These are phyloP conservation scores for Yamadazyma friedrichii DNA, from an alignment of 1,139 yeast species.

Conservation along the genomic window DNA sequence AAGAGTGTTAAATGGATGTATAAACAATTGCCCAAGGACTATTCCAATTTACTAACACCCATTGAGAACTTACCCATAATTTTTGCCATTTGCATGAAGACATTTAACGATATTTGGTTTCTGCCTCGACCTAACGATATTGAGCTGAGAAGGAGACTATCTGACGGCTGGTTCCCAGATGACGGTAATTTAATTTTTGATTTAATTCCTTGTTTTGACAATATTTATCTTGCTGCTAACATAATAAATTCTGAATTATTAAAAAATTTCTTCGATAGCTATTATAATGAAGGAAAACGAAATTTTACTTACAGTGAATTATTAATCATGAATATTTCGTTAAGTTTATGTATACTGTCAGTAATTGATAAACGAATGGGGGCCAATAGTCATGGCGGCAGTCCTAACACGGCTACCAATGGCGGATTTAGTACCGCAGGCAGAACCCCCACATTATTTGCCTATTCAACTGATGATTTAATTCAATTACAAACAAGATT, in stretches of 20 bases:
- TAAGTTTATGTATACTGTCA: slow-evolving; percentile 26
- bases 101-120: slow-evolving; percentile 30
- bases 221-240: slow-evolving; percentile 16
- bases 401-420: not conserved
- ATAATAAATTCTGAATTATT: slow-evolving; percentile 18
- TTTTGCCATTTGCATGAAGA: slow-evolving; percentile 23
- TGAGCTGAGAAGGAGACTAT: slow-evolving; percentile 19
- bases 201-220: slow-evolving; percentile 25
- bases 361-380: slow-evolving; percentile 19
- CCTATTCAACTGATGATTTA: slow-evolving; percentile 15
- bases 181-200: slow-evolving; percentile 25
- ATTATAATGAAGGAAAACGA: slow-evolving; percentile 16
- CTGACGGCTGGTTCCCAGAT: slow-evolving; percentile 31
- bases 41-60: slow-evolving; percentile 24
- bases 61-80: slow-evolving; percentile 31
- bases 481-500: slow-evolving; percentile 24
- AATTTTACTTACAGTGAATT: slow-evolving; percentile 27
- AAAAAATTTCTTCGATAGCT: slow-evolving; percentile 20
- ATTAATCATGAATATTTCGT: slow-evolving; percentile 31
- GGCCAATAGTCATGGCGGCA: slow-evolving; percentile 5
- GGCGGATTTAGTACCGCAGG: slow-evolving; percentile 5
- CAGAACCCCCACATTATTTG: slow-evolving; percentile 9
- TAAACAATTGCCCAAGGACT: slow-evolving; percentile 11
- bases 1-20: slow-evolving; percentile 19
- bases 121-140: slow-evolving; percentile 28